phyloP scores from a whole-genome alignment of 164 flowering plant genomes.

The Berberis thunbergii region DNA sequence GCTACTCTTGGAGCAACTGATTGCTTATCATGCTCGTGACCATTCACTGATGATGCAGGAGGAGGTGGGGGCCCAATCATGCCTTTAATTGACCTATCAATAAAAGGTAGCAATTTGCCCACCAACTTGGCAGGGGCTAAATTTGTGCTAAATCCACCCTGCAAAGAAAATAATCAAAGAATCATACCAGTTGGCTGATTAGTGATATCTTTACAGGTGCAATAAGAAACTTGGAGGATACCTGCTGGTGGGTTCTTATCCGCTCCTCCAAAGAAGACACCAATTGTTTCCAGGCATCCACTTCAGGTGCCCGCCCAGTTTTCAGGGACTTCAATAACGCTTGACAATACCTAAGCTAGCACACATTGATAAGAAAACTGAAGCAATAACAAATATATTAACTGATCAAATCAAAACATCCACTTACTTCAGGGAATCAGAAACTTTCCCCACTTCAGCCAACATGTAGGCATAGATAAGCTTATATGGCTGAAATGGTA shows the following conservation, averaged over 20 bases:
- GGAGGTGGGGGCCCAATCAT: constrained; percentile 91
- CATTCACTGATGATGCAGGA: constrained; percentile 45
- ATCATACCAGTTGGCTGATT: neutral
- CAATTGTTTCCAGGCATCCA: constrained; percentile 62
- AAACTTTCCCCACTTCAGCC: constrained; percentile 89
- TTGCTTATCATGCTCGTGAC: constrained; percentile 34
- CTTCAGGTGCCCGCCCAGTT: constrained; percentile 81
- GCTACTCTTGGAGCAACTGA: constrained; percentile 40
- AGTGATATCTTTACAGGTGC: constrained; percentile 1
- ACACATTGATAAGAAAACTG: constrained; percentile 1
- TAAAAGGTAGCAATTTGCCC: constrained; percentile 70
- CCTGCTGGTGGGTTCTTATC: constrained; percentile 83
- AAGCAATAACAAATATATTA: neutral
- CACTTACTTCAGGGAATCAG: constrained; percentile 78
- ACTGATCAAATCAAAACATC: neutral
- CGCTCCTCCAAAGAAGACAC: constrained; percentile 81
- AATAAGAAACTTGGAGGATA: constrained; percentile 12
- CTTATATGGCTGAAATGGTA: constrained; percentile 96
- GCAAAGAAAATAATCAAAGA: constrained; percentile 13
- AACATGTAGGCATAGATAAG: constrained; percentile 91
- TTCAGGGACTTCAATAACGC: constrained; percentile 64
- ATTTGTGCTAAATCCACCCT: constrained; percentile 85
- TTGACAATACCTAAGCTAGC: constrained; percentile 73
- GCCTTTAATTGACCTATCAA: constrained; percentile 83
- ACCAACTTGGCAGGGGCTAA: constrained; percentile 79